These are phyloP conservation scores for Lagerstroemia speciosa DNA, from an alignment of 345 rosid genomes.

Conservation along the genomic window DNA sequence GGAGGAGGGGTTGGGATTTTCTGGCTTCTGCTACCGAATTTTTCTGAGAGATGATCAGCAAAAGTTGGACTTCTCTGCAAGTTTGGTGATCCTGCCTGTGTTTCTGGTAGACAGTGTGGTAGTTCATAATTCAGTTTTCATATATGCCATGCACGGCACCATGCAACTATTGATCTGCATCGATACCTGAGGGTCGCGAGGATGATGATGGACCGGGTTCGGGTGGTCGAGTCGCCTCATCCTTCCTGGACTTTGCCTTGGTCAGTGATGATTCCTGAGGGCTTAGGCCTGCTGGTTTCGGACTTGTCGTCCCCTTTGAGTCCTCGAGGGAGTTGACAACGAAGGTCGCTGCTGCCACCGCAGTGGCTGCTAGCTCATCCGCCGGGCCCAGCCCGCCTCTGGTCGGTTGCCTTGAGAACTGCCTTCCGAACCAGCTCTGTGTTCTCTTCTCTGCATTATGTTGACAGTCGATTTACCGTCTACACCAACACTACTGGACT, in stretches of 20 bases:
- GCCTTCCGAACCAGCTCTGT: constrained; percentile 35
- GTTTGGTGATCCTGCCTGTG: neutral
- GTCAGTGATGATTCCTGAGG: constrained; percentile 10
- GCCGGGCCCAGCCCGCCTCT: constrained; percentile 2
- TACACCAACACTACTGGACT: neutral
- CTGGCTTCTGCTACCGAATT: neutral
- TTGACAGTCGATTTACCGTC: too few species aligned
- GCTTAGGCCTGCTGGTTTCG: constrained; percentile 6
- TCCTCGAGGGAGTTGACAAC: constrained; percentile 15
- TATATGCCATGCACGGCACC: too few species aligned
- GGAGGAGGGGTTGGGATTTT: neutral
- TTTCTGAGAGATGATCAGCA: neutral
- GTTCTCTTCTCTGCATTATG: constrained; percentile 41
- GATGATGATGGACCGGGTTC: constrained; percentile 12
- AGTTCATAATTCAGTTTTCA: neutral
- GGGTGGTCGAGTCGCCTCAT: constrained; percentile 1
- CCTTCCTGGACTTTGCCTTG: constrained; percentile 25
- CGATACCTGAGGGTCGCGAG: constrained; percentile 16
- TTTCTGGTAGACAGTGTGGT: constrained; percentile 4
- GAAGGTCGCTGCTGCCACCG: constrained; percentile 46
- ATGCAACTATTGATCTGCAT: neutral
- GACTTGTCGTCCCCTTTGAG: neutral
- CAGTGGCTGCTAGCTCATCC: constrained; percentile 22
- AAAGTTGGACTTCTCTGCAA: constrained; percentile 7
- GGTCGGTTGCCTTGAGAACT: constrained; percentile 27